phyloP scores from a whole-genome alignment of 225 moss, liverwort and hornwort genomes.

The Marchantia polymorpha region DNA sequence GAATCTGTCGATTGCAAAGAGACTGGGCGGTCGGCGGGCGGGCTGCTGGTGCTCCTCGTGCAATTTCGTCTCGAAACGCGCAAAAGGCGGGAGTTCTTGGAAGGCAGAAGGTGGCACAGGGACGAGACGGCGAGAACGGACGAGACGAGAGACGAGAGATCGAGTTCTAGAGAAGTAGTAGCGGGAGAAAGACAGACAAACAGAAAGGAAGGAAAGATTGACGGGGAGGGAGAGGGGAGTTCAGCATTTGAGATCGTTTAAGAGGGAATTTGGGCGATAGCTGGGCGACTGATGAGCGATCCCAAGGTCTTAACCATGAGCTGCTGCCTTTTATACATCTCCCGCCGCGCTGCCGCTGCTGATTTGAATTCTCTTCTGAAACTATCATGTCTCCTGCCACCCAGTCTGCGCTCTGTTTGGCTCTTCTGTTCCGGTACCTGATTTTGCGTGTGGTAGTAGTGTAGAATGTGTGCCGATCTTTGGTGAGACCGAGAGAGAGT shows the following conservation, averaged over 20 bases:
- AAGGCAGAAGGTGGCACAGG: neutral
- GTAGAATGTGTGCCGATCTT: neutral
- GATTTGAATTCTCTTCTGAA: neutral
- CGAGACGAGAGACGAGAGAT: neutral
- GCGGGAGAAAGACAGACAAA: neutral
- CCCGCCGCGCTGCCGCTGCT: neutral
- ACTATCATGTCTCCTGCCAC: neutral
- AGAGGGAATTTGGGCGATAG: neutral
- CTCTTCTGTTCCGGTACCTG: neutral
- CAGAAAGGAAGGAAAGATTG: neutral
- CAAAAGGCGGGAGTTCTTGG: neutral
- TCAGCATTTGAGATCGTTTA: neutral
- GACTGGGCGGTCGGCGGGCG: neutral
- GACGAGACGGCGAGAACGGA: neutral
- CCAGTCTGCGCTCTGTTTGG: neutral
- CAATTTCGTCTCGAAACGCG: neutral
- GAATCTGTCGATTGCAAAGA: neutral
- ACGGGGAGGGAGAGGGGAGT: no score
- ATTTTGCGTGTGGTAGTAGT: neutral
- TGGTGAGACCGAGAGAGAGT: neutral
- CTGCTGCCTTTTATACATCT: neutral
- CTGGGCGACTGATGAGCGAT: constrained; percentile 17
- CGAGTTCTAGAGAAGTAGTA: neutral
- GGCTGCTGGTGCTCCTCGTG: neutral
- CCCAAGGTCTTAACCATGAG: constrained; percentile 11